Conservation (phyloP, 306 rosid species). For the Cicer judaicum region DNA sequence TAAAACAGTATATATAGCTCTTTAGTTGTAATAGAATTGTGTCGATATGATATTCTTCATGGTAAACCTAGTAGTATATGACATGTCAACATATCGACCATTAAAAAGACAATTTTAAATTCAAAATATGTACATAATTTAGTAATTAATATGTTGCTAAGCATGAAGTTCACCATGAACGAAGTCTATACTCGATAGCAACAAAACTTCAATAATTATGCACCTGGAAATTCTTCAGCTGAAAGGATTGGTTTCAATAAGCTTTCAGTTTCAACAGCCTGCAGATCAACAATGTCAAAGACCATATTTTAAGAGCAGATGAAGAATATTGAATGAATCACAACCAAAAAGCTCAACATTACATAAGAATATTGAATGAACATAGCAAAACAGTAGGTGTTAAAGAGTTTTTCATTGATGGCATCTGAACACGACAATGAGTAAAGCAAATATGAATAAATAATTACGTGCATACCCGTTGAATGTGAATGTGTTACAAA, state of each 20-base stretch:
- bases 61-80: background rate
- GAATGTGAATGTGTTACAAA: background rate
- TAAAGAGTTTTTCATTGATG: background rate
- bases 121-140: slow-evolving; percentile 15
- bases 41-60: slow-evolving; percentile 3
- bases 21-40: background rate
- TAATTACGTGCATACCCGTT: slow-evolving; percentile 2
- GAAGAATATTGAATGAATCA: slow-evolving; percentile 24
- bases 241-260: slow-evolving; percentile 75
- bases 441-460: background rate
- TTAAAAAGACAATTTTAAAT: slow-evolving; percentile 5
- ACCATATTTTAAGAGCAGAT: background rate
- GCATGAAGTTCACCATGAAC: background rate
- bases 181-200: slow-evolving; percentile 14
- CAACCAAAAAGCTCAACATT: background rate
- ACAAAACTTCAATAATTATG: slow-evolving; percentile 25
- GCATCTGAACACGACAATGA: background rate
- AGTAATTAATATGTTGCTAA: slow-evolving; percentile 10
- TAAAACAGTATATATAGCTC: background rate
- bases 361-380: slow-evolving; percentile 28
- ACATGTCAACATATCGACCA: background rate
- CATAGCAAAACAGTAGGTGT: background rate
- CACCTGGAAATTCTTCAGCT: slow-evolving; percentile 86
- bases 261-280: slow-evolving; percentile 86
- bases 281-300: slow-evolving; percentile 46